Base-by-base conservation (phyloP, 495 filamentous ascomycete species). In the Umbilicaria muhlenbergii region DNA sequence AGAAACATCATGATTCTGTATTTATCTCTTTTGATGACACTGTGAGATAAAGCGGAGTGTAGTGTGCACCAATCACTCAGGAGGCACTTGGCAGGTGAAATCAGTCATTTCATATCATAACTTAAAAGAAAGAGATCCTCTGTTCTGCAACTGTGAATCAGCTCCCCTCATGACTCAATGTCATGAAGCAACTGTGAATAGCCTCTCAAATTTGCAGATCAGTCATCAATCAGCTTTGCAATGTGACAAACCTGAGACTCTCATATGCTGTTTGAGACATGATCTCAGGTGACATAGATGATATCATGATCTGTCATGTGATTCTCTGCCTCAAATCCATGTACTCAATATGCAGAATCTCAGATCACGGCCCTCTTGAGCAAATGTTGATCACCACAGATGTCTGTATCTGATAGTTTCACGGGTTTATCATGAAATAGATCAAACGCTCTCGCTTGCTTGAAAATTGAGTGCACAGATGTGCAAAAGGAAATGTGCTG, bases 311-410 rank as follows among this genome's bases (percentile, higher is more conserved):
- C 28, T 0, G 45, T 38, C 0, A 57, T 70, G 47, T 65, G 53
- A 11, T 54, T 38, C 47, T 78, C 75, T 0, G 70, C 70, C 10
- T 75, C 77, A 48, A 72, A 81, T 0, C 61, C 66, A 12, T 58
- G 51, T 1, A 70, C 57, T 13, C 64, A 63, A 50, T 73, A 73
- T 0, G 49, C 51, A 0, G 73, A 61, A 28, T 64, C 62, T 3
- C 75, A 62, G 44, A 73, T 66, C 2, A 49, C 37, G 28, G 66
- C 66, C 13, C 75, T 61, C 0, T 53, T 32, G 4, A 65, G 42
- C 5, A 78, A 49, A 5, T 48, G 40, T 21, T 2, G 15, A 5
- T 58, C 44, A 5, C 17, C 38, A 12, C 32, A 43, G 41, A 43
- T 43, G 3, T 43, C 34, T 37, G n/a, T n/a, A 43, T 43, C 41